Conservation (phyloP, 2,329 filamentous ascomycete species). For the Phyllosticta citribraziliensis region DNA sequence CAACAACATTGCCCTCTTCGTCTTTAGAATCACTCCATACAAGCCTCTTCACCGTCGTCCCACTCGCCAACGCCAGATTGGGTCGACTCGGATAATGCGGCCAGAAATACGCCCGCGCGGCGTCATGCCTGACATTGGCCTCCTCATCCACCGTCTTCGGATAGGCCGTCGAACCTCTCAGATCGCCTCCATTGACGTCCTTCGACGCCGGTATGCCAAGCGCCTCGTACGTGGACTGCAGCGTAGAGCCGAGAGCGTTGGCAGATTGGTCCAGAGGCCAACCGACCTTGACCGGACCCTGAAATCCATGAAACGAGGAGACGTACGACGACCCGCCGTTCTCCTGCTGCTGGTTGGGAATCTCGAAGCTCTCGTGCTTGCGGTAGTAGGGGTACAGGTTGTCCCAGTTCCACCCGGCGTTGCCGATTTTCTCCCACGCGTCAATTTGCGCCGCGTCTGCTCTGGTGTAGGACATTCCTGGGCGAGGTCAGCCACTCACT, state of each 20-base stretch:
- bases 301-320: conserved; percentile 15
- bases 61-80: conserved; percentile 36
- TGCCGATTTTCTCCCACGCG: conserved; percentile 32
- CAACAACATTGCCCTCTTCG: conserved; percentile 15
- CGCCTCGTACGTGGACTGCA: conserved; percentile 17
- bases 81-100: conserved; percentile 24
- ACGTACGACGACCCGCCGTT: conserved; percentile 19
- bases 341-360: conserved; percentile 16
- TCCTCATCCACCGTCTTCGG: conserved; percentile 33
- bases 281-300: conserved; percentile 15
- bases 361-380: conserved; percentile 28
- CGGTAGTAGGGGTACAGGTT: conserved; percentile 25
- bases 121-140: conserved; percentile 33
- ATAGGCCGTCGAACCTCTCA: conserved; percentile 29
- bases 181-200: conserved; percentile 17
- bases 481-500: conserved; percentile 1
- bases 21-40: conserved; percentile 21
- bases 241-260: conserved; percentile 2
- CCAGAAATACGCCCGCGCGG: conserved; percentile 39
- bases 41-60: conserved; percentile 33
- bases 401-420: conserved; percentile 28
- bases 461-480: conserved; percentile 25
- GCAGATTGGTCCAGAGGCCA: conserved; percentile 9
- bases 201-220: conserved; percentile 17
- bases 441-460: conserved; percentile 26